A percentile compares a stretch with the other conserved stretches of the same genome.
Conservation (phyloP, 495 filamentous ascomycete species). For the Penicillium alfredii region DNA sequence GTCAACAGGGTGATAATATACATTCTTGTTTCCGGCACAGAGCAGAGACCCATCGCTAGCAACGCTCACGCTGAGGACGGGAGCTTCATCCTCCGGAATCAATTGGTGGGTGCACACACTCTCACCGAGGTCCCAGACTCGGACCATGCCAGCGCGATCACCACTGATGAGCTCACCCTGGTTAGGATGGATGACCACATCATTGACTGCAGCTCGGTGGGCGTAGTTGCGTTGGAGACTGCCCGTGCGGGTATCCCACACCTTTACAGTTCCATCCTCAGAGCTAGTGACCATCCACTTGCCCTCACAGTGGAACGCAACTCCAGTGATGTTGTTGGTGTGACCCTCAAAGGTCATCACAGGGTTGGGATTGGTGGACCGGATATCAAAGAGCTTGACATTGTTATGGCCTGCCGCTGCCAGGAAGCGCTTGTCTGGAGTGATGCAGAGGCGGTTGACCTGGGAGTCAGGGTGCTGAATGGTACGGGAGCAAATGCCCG, state of each 20-base stretch:
- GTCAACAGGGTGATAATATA: slow-evolving; percentile 28
- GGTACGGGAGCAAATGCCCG: slow-evolving; percentile 93
- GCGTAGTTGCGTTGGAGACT: slow-evolving; percentile 86
- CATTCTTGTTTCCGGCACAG: slow-evolving; percentile 91
- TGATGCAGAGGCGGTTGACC: slow-evolving; percentile 97
- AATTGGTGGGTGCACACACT: slow-evolving; percentile 95
- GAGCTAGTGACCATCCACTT: slow-evolving; percentile 99
- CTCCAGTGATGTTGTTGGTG: slow-evolving; percentile 88
- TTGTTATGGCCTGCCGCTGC: slow-evolving; percentile 91
- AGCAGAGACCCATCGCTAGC: slow-evolving; percentile 90
- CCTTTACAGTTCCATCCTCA: slow-evolving; percentile 95
- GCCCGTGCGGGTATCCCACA: slow-evolving; percentile 92
- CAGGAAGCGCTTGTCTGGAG: slow-evolving; percentile 92
- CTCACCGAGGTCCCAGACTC: slow-evolving; percentile 94
- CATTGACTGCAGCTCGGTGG: slow-evolving; percentile 83
- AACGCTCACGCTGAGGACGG: slow-evolving; percentile 89
- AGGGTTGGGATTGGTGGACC: slow-evolving; percentile 88
- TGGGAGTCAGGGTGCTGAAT: slow-evolving; percentile 98
- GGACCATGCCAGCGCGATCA: slow-evolving; percentile 85
- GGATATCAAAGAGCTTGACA: slow-evolving; percentile 96
- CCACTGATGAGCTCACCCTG: slow-evolving; percentile 97
- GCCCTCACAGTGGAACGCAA: slow-evolving; percentile 95
- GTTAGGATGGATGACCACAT: slow-evolving; percentile 93
- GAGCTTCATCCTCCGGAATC: slow-evolving; percentile 91
- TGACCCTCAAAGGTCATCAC: slow-evolving; percentile 92